Conservation (phyloP, 78 protist species). For the Pirum gemmata region DNA sequence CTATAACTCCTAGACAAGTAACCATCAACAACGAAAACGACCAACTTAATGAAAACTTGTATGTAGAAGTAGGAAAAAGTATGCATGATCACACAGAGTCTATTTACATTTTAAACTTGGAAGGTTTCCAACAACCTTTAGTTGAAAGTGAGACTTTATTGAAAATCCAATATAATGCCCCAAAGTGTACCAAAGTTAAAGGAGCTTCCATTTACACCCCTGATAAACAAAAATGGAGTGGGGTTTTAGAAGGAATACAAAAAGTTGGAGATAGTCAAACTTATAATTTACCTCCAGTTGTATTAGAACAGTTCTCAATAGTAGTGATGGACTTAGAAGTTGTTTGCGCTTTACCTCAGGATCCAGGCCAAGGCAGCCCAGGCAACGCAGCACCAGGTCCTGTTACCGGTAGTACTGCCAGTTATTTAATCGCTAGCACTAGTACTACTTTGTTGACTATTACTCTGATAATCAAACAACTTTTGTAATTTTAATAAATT, state of each 20-base stretch:
- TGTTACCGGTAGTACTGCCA: no score
- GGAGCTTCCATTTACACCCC: not conserved
- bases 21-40: not conserved
- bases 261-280: not conserved
- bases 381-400: no score
- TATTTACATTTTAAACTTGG: slow-evolving; percentile 25
- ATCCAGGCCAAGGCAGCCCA: no score
- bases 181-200: not conserved
- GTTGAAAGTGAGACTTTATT: not conserved
- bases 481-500: no score
- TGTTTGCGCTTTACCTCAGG: no score
- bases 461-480: no score
- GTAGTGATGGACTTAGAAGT: not conserved
- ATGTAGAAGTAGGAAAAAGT: slow-evolving; percentile 6
- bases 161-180: not conserved
- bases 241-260: not conserved
- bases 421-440: no score
- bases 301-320: not conserved
- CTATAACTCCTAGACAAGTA: not conserved
- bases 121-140: not conserved
- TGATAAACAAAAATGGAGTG: not conserved
- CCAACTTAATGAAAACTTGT: not conserved
- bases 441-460: no score
- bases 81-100: not conserved
- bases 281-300: not conserved